Evolutionary conservation across 208 protist species (phyloP).

Genomic region (Naegleria fowleri): DNA sequence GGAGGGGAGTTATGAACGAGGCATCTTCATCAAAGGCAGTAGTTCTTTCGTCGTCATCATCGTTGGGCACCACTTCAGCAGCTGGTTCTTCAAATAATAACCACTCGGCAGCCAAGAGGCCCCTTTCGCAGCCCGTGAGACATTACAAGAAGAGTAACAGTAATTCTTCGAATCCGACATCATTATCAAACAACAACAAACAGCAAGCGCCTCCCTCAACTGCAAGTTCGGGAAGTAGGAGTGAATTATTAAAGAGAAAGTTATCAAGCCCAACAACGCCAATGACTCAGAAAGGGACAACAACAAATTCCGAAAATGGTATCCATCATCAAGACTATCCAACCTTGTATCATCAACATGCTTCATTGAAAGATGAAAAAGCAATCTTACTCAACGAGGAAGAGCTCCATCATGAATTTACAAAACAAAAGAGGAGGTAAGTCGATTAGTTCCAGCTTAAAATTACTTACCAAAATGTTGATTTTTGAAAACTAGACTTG

Average conservation of each 20-base stretch:
- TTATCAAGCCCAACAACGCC: background rate
- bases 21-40: too few relatives aligned
- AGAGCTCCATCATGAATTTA: background rate
- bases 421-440: background rate
- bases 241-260: background rate
- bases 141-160: background rate
- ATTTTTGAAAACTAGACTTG: background rate
- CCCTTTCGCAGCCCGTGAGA: background rate
- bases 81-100: too few relatives aligned
- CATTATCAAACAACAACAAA: too few relatives aligned
- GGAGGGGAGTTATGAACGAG: too few relatives aligned
- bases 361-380: background rate
- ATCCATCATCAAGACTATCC: background rate
- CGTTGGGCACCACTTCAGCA: too few relatives aligned
- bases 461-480: too few relatives aligned
- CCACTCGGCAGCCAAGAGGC: background rate
- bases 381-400: background rate
- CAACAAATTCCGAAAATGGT: background rate
- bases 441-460: too few relatives aligned
- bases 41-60: too few relatives aligned
- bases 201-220: too few relatives aligned
- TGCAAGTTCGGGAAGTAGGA: background rate
- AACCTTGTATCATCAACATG: background rate
- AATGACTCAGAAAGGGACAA: background rate
- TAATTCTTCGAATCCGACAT: background rate